phyloP scores from a whole-genome alignment of 306 rosid genomes.

The Hippophae gyantsensis region DNA sequence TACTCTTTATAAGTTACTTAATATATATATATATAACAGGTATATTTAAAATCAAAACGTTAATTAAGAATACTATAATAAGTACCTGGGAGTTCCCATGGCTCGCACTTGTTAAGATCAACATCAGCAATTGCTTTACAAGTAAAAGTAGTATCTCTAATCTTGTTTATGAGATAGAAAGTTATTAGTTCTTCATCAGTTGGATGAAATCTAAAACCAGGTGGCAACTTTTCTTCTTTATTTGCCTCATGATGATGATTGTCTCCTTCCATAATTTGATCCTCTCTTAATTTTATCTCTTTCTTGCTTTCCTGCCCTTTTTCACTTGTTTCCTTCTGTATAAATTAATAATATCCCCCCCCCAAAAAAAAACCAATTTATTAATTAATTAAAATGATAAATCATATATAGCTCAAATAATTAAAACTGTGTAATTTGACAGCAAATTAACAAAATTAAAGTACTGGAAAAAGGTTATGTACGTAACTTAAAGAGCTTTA shows the following conservation, averaged over 20 bases:
- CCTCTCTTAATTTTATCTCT: too few species aligned
- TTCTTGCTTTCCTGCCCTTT: constrained; percentile 28
- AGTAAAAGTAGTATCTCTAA: constrained; percentile 57
- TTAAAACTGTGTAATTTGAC: too few species aligned
- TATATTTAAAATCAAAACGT: neutral
- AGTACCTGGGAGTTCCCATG: constrained; percentile 97
- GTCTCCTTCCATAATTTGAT: too few species aligned
- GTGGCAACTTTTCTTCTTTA: constrained; percentile 67
- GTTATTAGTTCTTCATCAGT: constrained; percentile 87
- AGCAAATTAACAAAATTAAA: too few species aligned
- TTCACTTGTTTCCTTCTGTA: constrained; percentile 6
- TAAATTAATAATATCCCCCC: too few species aligned
- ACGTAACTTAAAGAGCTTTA: too few species aligned
- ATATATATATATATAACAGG: too few species aligned
- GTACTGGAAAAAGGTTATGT: too few species aligned
- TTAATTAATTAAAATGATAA: too few species aligned
- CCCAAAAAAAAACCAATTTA: too few species aligned
- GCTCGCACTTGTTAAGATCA: constrained; percentile 90
- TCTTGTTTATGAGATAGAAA: constrained; percentile 69
- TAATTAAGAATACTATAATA: neutral
- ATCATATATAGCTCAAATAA: too few species aligned
- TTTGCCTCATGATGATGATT: constrained; percentile 4
- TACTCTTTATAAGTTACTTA: too few species aligned
- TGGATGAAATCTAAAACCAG: constrained; percentile 90
- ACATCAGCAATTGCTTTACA: constrained; percentile 70